phyloP scores from a whole-genome alignment of 179 eudicot genomes.

The Beta lomatogona region DNA sequence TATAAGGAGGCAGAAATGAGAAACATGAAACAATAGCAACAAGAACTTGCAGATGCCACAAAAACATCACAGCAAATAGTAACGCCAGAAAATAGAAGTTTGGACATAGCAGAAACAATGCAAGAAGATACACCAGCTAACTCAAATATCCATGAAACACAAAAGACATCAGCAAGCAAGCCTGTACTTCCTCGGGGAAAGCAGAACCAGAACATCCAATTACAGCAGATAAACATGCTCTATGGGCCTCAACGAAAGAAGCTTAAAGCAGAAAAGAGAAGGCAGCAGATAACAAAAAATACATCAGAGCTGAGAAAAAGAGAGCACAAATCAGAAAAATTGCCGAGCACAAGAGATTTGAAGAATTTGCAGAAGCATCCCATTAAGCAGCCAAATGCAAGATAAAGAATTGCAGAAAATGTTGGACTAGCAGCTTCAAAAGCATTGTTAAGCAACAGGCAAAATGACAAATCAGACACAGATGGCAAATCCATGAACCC shows the following conservation, averaged over 20 bases:
- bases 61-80: conserved; percentile 26
- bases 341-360: conserved; percentile 11
- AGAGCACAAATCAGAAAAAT: conserved; percentile 10
- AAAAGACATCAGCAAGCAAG: conserved; percentile 29
- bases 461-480: conserved; percentile 20
- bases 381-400: conserved; percentile 15
- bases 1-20: conserved; percentile 19
- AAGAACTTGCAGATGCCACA: conserved; percentile 21
- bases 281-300: conserved; percentile 27
- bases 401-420: conserved; percentile 24
- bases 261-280: conserved; percentile 35
- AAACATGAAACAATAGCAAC: conserved; percentile 23
- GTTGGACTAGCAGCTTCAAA: conserved; percentile 21
- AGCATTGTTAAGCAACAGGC: conserved; percentile 26
- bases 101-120: conserved; percentile 13
- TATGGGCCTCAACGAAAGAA: conserved; percentile 44
- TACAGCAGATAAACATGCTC: conserved; percentile 28
- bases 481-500: conserved; percentile 21
- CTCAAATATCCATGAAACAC: conserved; percentile 30
- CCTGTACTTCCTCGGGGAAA: conserved; percentile 27
- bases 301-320: conserved; percentile 30
- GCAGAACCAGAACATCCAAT: conserved; percentile 22
- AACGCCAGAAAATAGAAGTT: conserved; percentile 18
- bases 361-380: conserved; percentile 33
- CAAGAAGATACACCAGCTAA: conserved; percentile 14